phyloP scores from a whole-genome alignment of 2,329 filamentous ascomycete species.

The Penicillium sp. region DNA sequence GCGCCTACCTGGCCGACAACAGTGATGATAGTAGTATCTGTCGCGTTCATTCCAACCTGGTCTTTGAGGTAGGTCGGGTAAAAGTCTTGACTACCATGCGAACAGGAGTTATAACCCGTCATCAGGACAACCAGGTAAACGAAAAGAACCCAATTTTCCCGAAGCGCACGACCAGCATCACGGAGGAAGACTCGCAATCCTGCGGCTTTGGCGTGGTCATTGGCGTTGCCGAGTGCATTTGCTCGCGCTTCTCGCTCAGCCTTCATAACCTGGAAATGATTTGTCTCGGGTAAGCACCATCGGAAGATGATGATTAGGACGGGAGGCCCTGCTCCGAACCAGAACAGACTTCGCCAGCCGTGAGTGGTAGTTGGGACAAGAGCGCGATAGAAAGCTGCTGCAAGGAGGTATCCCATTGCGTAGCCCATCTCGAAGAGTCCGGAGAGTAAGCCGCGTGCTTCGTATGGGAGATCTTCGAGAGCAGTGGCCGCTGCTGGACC shows the following conservation, averaged over 20 bases:
- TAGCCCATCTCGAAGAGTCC: constrained; percentile 46
- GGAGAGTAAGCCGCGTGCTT: constrained; percentile 47
- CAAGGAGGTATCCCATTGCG: constrained; percentile 43
- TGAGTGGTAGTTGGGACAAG: constrained; percentile 42
- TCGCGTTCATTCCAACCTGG: constrained; percentile 39
- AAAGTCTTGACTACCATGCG: constrained; percentile 48
- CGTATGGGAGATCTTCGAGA: constrained; percentile 47
- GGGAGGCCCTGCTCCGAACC: constrained; percentile 47
- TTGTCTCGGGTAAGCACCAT: constrained; percentile 74
- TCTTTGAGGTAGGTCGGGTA: constrained; percentile 51
- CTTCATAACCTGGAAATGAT: constrained; percentile 60
- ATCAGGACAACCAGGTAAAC: constrained; percentile 46
- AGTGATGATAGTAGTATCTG: constrained; percentile 42
- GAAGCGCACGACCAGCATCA: constrained; percentile 32
- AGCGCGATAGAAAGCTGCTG: constrained; percentile 44
- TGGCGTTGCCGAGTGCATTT: not conserved
- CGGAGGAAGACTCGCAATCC: constrained; percentile 26
- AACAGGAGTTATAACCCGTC: constrained; percentile 45
- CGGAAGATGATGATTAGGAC: constrained; percentile 69
- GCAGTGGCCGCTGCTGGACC: constrained; percentile 46
- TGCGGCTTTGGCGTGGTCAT: constrained; percentile 9
- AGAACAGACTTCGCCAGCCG: constrained; percentile 46
- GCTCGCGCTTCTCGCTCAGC: constrained; percentile 30
- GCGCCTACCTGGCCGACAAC: constrained; percentile 45
- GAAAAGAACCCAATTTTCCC: constrained; percentile 44